Percentiles rank a stretch among this genome's conserved stretches.
phyloP scores from a whole-genome alignment of 805 yeast species.

The Candida palmyrensis region DNA sequence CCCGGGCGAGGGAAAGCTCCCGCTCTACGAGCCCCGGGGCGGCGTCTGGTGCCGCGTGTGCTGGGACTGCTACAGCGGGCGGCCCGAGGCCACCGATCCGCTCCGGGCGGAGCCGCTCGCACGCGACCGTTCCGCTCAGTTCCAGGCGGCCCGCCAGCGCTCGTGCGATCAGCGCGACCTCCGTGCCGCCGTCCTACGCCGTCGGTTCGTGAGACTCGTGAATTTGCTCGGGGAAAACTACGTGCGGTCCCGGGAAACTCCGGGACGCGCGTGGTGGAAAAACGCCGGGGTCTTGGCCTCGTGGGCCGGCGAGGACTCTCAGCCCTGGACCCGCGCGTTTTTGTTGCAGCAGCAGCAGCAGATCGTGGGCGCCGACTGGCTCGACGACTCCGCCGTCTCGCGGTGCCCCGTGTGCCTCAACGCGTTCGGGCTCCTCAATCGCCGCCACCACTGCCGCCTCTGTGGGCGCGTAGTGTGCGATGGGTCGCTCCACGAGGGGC shows the following conservation, averaged over 20 bases:
- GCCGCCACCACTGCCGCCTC: constrained; percentile 89
- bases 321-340: constrained; percentile 5
- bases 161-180: constrained; percentile 47
- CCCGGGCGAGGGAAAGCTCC: too few species aligned
- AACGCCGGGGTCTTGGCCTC: background rate
- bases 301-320: too few species aligned
- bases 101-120: constrained; percentile 33
- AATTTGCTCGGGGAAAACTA: constrained; percentile 18
- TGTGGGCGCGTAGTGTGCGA: constrained; percentile 87
- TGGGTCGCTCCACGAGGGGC: constrained; percentile 39
- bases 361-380: constrained; percentile 58
- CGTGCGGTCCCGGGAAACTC: background rate
- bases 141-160: constrained; percentile 34
- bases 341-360: constrained; percentile 14
- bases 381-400: constrained; percentile 31
- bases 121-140: constrained; percentile 43
- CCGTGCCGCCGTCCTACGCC: constrained; percentile 53
- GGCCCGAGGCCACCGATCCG: constrained; percentile 47
- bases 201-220: constrained; percentile 49
- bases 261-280: background rate
- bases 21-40: too few species aligned
- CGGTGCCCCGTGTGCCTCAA: constrained; percentile 63
- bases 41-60: constrained; percentile 67
- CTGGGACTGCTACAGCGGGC: constrained; percentile 47
- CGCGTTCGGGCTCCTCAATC: constrained; percentile 48